A percentile compares a stretch with the other conserved stretches of the same genome.
Conservation (phyloP, 495 filamentous ascomycete species). For the Penicillium steckii region DNA sequence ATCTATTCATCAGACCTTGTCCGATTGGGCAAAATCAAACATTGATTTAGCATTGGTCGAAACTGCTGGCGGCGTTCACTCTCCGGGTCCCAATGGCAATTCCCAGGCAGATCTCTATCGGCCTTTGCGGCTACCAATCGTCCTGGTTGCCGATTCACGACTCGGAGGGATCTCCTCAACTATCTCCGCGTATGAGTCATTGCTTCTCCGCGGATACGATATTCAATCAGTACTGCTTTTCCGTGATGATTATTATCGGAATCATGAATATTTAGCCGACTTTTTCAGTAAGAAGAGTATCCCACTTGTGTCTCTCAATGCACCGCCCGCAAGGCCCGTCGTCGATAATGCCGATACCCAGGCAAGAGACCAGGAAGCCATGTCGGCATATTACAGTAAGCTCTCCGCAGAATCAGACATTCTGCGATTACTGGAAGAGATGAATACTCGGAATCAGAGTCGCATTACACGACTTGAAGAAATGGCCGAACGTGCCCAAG, state of each 20-base stretch:
- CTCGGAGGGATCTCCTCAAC: conserved; percentile 74
- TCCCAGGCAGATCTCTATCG: conserved; percentile 74
- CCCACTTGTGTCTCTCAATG: conserved; percentile 48
- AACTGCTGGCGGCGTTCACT: conserved; percentile 75
- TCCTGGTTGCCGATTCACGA: conserved; percentile 67
- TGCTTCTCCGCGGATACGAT: conserved; percentile 72
- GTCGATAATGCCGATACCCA: conserved; percentile 27
- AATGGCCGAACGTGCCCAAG: conserved; percentile 56
- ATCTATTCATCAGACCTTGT: conserved; percentile 47
- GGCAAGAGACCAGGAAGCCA: conserved; percentile 48
- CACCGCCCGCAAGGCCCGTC: conserved; percentile 47
- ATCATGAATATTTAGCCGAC: conserved; percentile 59
- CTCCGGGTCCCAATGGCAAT: conserved; percentile 68
- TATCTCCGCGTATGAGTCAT: conserved; percentile 72
- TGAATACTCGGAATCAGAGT: conserved; percentile 45
- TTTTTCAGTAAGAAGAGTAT: conserved; percentile 63
- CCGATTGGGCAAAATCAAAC: conserved; percentile 35
- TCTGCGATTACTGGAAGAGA: conserved; percentile 40
- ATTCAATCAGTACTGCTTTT: conserved; percentile 65
- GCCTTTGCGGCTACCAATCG: conserved; percentile 66
- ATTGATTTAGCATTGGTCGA: conserved; percentile 60
- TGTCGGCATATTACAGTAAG: conserved; percentile 58
- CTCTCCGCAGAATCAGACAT: conserved; percentile 37
- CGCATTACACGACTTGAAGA: conserved; percentile 55
- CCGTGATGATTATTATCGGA: conserved; percentile 58